Base-by-base conservation (phyloP, 129 eudicot genomes). In the Gnaphalium uliginosum region DNA sequence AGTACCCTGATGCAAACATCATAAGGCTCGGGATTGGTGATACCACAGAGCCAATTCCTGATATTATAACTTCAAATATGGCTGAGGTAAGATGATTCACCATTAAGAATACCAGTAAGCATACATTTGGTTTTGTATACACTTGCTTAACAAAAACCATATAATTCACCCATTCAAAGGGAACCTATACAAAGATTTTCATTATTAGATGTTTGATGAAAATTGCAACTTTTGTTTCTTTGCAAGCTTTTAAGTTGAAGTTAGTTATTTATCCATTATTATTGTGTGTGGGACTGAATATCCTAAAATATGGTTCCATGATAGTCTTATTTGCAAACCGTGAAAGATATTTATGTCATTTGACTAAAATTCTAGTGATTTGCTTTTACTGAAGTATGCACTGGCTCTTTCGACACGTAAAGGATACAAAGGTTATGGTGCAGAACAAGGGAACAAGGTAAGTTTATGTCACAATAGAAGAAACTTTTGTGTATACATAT, bases 21-120 rank as follows among this genome's bases (percentile, higher is more conserved):
- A 86, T 91, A 71, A 91, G 92, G 81, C 97, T 91, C 22, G 97
- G 97, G 57, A 91, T 89, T 73, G 97, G 97, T 72, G 90, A 91
- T 69, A 91, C 97, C 19, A 91, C 96, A 13, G 83, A 88, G 75
- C 97, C 97, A 7, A 81, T 91, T 78, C 97, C 97, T 33, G 87
- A 89, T 74, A 73, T 85, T 65, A 85, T 91, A 56, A 80, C 96
- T 72, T 68, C 74, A 48, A 79, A 79, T 74, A 91, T 91, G 97
- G 87, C 97, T 65, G 85, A 86, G 82, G 97, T 91, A 85, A 76
- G 9, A 0, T 41, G 26, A 74, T 41, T 61, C 57, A 29, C 35
- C 9, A 19, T 54, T 2, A 54, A 54, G 3, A 7, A 53, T 10
- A 53, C 59, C 27, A 13, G 22, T 24, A 60, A 1, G 25, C 6